phyloP scores from a whole-genome alignment of 2,329 filamentous ascomycete genomes.

The Beauveria asiatica region DNA sequence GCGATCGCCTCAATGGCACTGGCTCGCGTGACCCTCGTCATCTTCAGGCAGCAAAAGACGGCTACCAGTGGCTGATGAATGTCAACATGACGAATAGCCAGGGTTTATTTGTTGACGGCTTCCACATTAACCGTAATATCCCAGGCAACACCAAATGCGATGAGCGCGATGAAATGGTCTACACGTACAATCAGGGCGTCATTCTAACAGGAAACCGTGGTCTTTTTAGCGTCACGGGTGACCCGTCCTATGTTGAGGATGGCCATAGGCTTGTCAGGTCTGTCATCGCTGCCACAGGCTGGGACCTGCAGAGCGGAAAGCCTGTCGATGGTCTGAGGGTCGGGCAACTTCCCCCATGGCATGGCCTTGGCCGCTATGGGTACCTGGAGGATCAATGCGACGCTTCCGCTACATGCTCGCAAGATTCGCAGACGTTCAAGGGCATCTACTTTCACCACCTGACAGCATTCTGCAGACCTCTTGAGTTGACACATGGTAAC shows the following conservation, averaged over 20 bases:
- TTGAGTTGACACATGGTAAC: slow-evolving; percentile 29
- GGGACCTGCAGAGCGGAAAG: slow-evolving; percentile 39
- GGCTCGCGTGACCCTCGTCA: slow-evolving; percentile 50
- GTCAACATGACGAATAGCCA: slow-evolving; percentile 72
- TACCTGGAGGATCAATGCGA: slow-evolving; percentile 83
- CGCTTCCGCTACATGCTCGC: slow-evolving; percentile 61
- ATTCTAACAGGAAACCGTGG: slow-evolving; percentile 73
- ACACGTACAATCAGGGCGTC: slow-evolving; percentile 94
- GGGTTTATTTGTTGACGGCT: slow-evolving; percentile 79
- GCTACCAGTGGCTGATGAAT: slow-evolving; percentile 69
- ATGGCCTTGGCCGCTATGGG: slow-evolving; percentile 68
- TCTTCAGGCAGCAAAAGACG: slow-evolving; percentile 64
- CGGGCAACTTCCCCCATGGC: slow-evolving; percentile 48
- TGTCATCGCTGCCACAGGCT: slow-evolving; percentile 73
- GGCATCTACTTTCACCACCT: slow-evolving; percentile 92
- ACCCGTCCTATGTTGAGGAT: slow-evolving; percentile 62
- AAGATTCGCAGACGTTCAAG: slow-evolving; percentile 86
- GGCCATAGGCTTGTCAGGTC: slow-evolving; percentile 68
- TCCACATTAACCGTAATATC: slow-evolving; percentile 61
- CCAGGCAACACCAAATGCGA: slow-evolving; percentile 68
- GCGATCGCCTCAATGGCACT: slow-evolving; percentile 71
- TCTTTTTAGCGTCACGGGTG: slow-evolving; percentile 70
- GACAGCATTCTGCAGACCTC: slow-evolving; percentile 62
- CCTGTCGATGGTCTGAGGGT: slow-evolving; percentile 33
- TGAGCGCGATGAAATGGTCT: slow-evolving; percentile 76